phyloP scores from a whole-genome alignment of 805 yeast genomes.

The Saturnispora diversa region DNA sequence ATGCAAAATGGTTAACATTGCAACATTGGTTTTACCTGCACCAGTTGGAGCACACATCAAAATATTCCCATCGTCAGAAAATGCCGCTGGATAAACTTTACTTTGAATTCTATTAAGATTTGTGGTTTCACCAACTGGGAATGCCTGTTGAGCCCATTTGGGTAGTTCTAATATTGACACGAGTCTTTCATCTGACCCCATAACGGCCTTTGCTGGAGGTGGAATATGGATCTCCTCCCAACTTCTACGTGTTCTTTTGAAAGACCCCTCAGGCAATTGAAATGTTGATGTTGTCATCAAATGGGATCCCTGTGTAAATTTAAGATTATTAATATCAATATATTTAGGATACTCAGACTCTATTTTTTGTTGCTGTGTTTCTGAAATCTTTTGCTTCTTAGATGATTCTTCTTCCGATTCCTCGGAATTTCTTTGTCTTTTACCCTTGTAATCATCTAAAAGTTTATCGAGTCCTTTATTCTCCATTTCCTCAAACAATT shows the following conservation, averaged over 20 bases:
- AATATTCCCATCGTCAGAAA: conserved; percentile 59
- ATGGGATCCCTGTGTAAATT: conserved; percentile 67
- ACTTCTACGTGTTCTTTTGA: conserved; percentile 57
- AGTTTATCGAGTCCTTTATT: conserved; percentile 35
- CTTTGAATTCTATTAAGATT: conserved; percentile 80
- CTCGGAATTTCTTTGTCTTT: too few species aligned
- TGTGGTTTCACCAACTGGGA: conserved; percentile 57
- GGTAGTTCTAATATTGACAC: conserved; percentile 62
- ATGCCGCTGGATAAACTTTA: conserved; percentile 71
- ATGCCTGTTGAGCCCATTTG: conserved; percentile 71
- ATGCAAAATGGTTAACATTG: conserved; percentile 71
- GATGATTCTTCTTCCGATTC: not conserved
- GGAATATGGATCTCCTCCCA: conserved; percentile 94
- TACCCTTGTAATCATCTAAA: conserved; percentile 11
- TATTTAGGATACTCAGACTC: conserved; percentile 36
- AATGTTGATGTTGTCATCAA: conserved; percentile 60
- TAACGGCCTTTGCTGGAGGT: conserved; percentile 48
- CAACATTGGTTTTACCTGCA: conserved; percentile 97
- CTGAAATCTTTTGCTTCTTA: conserved; percentile 13
- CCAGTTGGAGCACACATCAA: conserved; percentile 97
- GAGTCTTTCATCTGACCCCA: conserved; percentile 32
- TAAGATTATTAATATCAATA: conserved; percentile 56
- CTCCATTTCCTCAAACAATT: conserved; percentile 38
- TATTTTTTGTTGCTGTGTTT: not conserved
- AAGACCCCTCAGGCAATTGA: conserved; percentile 75